Evolutionary conservation across 2,329 filamentous ascomycete genomes (phyloP).

Genomic region (Pezicula rhizophila): DNA sequence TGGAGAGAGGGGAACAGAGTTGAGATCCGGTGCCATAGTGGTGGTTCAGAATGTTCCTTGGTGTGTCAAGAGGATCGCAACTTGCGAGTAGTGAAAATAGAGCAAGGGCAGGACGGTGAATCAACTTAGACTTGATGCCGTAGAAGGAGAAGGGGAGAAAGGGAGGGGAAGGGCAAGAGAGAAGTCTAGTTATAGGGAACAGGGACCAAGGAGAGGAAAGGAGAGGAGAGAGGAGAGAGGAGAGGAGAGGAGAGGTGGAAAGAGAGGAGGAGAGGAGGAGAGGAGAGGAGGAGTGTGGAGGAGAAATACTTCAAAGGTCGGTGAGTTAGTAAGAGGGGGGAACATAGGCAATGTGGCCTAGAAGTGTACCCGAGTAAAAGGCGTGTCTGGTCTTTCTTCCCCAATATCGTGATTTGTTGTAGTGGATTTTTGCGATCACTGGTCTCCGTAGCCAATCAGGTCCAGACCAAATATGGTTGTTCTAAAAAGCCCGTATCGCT

Average conservation of each 20-base stretch:
- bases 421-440: too few species aligned
- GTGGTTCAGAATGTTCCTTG: not conserved
- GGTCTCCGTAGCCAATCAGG: too few species aligned
- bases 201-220: not conserved
- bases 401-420: too few species aligned
- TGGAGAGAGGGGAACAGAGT: conserved; percentile 58
- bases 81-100: not conserved
- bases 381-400: too few species aligned
- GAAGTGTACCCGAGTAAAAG: too few species aligned
- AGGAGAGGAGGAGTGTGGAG: not conserved
- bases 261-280: not conserved
- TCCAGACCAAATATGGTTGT: too few species aligned
- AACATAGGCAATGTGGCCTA: not conserved
- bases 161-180: not conserved
- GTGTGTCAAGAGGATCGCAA: not conserved
- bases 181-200: not conserved
- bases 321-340: not conserved
- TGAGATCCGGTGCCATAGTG: conserved; percentile 67
- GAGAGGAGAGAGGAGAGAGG: not conserved
- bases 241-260: not conserved
- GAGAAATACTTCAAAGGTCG: not conserved
- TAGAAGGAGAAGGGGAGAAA: not conserved
- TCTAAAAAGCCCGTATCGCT: too few species aligned
- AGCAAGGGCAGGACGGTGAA: too few species aligned
- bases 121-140: too few species aligned